Evolutionary conservation across 257 asterid genomes (phyloP).

Genomic region (Gynochthodes officinalis): DNA sequence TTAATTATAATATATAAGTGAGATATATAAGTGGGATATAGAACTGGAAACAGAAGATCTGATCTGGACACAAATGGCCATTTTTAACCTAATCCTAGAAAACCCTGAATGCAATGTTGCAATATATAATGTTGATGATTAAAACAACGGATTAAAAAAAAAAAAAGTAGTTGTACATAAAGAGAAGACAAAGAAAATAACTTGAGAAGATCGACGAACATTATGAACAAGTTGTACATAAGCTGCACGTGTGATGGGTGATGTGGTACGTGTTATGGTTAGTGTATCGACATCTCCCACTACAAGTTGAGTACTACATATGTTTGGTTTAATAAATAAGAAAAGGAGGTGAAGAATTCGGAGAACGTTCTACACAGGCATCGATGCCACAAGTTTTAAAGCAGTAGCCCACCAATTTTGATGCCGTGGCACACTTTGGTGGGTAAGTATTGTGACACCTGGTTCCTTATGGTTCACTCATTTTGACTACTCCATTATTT

Average conservation of each 20-base stretch:
- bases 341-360: background rate
- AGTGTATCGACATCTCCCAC: conserved; percentile 7
- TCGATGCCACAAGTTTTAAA: background rate
- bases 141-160: too few species aligned
- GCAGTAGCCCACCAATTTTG: background rate
- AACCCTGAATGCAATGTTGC: too few species aligned
- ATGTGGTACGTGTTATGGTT: background rate
- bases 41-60: too few species aligned
- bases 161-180: background rate
- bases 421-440: conserved; percentile 22
- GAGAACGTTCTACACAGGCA: background rate
- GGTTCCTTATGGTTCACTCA: background rate
- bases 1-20: too few species aligned
- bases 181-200: background rate
- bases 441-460: conserved; percentile 18
- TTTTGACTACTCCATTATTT: background rate
- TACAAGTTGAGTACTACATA: too few species aligned
- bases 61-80: background rate
- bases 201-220: background rate
- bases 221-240: background rate
- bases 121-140: too few species aligned
- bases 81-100: background rate
- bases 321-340: background rate
- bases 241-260: conserved; percentile 13
- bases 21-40: too few species aligned